Percentiles rank a stretch among this genome's conserved stretches.
Conservation (phyloP, 2,329 filamentous ascomycete genomes). For the Raffaelea arxii region DNA sequence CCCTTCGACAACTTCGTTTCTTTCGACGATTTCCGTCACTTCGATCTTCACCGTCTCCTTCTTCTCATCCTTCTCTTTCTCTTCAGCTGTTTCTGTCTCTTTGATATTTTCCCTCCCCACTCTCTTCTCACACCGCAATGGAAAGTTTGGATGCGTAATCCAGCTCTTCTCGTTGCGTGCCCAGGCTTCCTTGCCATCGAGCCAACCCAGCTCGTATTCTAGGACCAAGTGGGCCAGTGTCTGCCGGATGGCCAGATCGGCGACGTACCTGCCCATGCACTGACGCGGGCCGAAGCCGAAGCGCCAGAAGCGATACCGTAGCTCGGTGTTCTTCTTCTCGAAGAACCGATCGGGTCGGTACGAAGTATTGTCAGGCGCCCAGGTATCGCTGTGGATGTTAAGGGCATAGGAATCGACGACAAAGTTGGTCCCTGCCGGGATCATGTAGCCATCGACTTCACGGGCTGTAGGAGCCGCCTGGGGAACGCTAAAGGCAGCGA, state of each 20-base stretch:
- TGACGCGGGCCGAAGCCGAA: constrained; percentile 34
- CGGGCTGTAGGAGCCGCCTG: constrained; percentile 27
- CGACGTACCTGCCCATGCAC: constrained; percentile 31
- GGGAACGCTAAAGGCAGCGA: constrained; percentile 30
- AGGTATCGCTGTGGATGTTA: constrained; percentile 28
- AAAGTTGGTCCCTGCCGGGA: constrained; percentile 28
- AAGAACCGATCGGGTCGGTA: constrained; percentile 25
- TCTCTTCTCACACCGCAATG: not conserved
- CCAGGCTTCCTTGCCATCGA: constrained; percentile 4
- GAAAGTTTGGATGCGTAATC: constrained; percentile 10
- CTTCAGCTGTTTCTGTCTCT: too few species aligned
- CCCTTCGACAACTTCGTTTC: too few species aligned
- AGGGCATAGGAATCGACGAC: constrained; percentile 32
- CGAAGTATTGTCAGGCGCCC: constrained; percentile 23
- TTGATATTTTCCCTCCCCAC: too few species aligned
- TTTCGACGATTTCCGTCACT: too few species aligned
- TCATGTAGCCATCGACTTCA: constrained; percentile 21
- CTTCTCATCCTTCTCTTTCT: too few species aligned
- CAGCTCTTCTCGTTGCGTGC: constrained; percentile 9
- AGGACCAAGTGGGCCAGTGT: constrained; percentile 12
- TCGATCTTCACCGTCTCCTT: too few species aligned
- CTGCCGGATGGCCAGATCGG: constrained; percentile 24
- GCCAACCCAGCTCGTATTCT: constrained; percentile 6
- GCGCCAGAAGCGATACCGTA: constrained; percentile 30
- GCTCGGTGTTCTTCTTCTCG: constrained; percentile 5